Conservation (phyloP, 208 protist genomes). For the Blechomonas ayalai region DNA sequence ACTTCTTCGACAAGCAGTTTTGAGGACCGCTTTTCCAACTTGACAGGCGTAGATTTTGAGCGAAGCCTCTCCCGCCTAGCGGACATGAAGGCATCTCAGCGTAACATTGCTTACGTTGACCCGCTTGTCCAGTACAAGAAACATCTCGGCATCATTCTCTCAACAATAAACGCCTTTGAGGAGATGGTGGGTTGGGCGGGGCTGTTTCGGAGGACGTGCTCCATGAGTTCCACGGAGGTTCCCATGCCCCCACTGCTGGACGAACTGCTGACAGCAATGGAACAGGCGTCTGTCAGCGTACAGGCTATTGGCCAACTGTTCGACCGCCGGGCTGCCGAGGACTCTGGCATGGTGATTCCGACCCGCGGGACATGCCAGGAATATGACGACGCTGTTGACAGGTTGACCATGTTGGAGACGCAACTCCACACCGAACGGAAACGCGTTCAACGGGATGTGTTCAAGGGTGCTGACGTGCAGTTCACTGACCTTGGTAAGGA, state of each 20-base stretch:
- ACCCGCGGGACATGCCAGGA: conserved; percentile 30
- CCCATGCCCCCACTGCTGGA: conserved; percentile 38
- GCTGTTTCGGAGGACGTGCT: conserved; percentile 18
- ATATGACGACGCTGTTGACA: conserved; percentile 49
- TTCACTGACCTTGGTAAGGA: conserved; percentile 82
- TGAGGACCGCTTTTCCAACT: conserved; percentile 5
- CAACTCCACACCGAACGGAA: conserved; percentile 41
- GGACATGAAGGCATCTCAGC: conserved; percentile 42
- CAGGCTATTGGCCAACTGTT: conserved; percentile 48
- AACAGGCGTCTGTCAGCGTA: conserved; percentile 24
- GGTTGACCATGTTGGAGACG: conserved; percentile 29
- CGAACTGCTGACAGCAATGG: conserved; percentile 46
- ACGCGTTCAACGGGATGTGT: conserved; percentile 35
- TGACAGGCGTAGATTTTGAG: conserved; percentile 63
- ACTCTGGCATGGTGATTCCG: conserved; percentile 56
- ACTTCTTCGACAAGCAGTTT: conserved; percentile 6
- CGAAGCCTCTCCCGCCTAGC: conserved; percentile 68
- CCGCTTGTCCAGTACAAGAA: conserved; percentile 80
- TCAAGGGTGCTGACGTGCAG: conserved; percentile 31
- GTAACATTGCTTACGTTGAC: conserved; percentile 77
- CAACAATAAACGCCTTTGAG: conserved; percentile 46
- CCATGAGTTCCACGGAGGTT: not conserved
- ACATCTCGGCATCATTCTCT: conserved; percentile 64
- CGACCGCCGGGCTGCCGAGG: conserved; percentile 37
- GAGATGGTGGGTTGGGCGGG: conserved; percentile 55